Base-by-base conservation (phyloP, 768 basidiomycete genomes). In the Dacryopinax spathularia region DNA sequence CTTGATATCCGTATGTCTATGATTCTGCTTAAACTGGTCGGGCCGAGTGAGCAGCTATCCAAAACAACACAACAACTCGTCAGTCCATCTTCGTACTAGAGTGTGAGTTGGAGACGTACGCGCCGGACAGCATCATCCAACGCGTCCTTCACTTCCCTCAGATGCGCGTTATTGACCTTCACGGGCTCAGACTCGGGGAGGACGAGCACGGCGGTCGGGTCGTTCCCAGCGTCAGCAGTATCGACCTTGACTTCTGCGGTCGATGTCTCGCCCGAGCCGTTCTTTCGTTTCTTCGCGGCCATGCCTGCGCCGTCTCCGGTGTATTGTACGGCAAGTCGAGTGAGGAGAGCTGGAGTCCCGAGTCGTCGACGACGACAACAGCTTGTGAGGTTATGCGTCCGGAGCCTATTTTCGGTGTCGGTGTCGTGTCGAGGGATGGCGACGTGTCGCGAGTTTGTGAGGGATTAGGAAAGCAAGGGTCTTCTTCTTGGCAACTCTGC, bases 121-220 rank as follows among this genome's bases (percentile, higher is more conserved):
- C 89, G 86, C 75, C 90, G 91, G 64, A 97, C 77, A 44, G 87
- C 86, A 76, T 98, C 94, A 74, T 98, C 94, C 66, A 79, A 75
- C 9, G 82, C 77, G 63, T 75, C 74, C 71, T 84, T 83, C 67
- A 83, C 76, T 68, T 83, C 82, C 9, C 71, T 69, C 44, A 77
- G 68, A 67, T 76, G 81, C 27, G 78, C 75, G 64, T 80, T 81
- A 74, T 83, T 84, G 62, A 82, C 76, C 64, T 78, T 78, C 64
- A 80, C 75, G 36, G 72, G 73, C 39, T 78, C 77, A 34, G 74
- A 69, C 37, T 69, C 70, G 39, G 62, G 15, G 41, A 56, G 63
- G 34, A 34, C 25, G 10, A 35, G 25, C 27, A 62, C 56, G 44
- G 10, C 34, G 20, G 2, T 60, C 34, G 60, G 64, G 59, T 7